Evolutionary conservation across 2,329 filamentous ascomycete species (phyloP).

Genomic region (Pseudocercospora cruenta): DNA sequence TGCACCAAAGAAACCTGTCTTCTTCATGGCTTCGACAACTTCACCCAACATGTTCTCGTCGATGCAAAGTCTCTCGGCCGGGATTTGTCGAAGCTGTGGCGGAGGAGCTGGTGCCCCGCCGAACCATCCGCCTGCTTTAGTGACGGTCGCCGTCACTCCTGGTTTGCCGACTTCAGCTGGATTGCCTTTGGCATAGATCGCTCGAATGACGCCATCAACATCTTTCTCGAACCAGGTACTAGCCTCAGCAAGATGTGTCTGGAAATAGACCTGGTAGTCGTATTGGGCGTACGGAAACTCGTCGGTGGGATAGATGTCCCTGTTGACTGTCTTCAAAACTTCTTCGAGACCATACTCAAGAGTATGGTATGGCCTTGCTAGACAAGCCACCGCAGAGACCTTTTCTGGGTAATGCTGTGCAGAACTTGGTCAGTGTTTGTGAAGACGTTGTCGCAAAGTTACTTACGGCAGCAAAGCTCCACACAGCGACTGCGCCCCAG

Average conservation of each 20-base stretch:
- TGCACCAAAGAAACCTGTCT: slow-evolving; percentile 44
- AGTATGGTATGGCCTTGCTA: slow-evolving; percentile 47
- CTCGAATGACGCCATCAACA: slow-evolving; percentile 30
- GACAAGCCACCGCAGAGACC: slow-evolving; percentile 34
- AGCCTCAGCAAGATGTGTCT: slow-evolving; percentile 28
- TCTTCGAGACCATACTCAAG: slow-evolving; percentile 46
- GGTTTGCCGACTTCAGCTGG: slow-evolving; percentile 33
- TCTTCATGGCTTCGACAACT: slow-evolving; percentile 40
- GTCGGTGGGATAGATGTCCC: slow-evolving; percentile 50
- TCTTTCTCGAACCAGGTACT: slow-evolving; percentile 22
- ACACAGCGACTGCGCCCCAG: slow-evolving; percentile 46
- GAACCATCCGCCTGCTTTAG: slow-evolving; percentile 36
- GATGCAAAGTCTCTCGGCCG: slow-evolving; percentile 30
- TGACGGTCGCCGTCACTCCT: slow-evolving; percentile 15
- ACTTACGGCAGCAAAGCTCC: slow-evolving; percentile 23
- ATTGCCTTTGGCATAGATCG: slow-evolving; percentile 30
- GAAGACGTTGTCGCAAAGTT: neutral
- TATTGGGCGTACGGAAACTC: slow-evolving; percentile 44
- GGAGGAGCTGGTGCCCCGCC: slow-evolving; percentile 29
- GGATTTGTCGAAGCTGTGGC: slow-evolving; percentile 32
- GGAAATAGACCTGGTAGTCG: slow-evolving; percentile 40
- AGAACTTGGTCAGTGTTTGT: neutral
- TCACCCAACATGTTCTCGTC: slow-evolving; percentile 32
- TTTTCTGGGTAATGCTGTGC: slow-evolving; percentile 37
- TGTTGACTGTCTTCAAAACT: slow-evolving; percentile 43